Percentiles rank a stretch among this genome's conserved stretches.
phyloP scores from a whole-genome alignment of 2,329 filamentous ascomycete genomes.

The Xylariales sp. region DNA sequence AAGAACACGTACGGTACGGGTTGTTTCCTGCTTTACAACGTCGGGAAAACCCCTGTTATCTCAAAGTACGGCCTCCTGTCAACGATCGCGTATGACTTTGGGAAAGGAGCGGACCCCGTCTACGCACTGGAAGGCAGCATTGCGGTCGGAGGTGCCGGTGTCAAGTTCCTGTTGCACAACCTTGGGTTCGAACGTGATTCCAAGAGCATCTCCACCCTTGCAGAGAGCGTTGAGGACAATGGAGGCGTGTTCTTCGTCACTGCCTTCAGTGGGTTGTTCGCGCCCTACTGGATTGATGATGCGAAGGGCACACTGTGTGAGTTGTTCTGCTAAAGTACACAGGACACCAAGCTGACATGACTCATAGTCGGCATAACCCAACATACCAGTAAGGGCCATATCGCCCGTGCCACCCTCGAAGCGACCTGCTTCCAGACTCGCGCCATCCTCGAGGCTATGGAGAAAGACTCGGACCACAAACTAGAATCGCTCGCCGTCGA shows the following conservation, averaged over 20 bases:
- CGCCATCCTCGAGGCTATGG: constrained; percentile 89
- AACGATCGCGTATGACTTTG: constrained; percentile 84
- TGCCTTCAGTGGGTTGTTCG: constrained; percentile 85
- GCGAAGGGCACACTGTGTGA: constrained; percentile 79
- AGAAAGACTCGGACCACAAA: constrained; percentile 72
- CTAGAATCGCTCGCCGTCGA: constrained; percentile 76
- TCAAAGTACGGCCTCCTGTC: constrained; percentile 77
- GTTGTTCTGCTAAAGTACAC: constrained; percentile 20
- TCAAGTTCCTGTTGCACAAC: constrained; percentile 69
- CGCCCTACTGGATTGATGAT: constrained; percentile 93
- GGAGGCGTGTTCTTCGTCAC: constrained; percentile 85
- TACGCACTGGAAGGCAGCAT: constrained; percentile 84
- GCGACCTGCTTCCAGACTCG: constrained; percentile 91
- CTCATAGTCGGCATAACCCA: constrained; percentile 70
- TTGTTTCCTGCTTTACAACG: constrained; percentile 86
- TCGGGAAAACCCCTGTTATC: constrained; percentile 78
- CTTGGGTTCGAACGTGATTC: constrained; percentile 53
- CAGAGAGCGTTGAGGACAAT: constrained; percentile 58
- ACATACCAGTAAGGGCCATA: constrained; percentile 79
- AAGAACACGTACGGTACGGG: constrained; percentile 93
- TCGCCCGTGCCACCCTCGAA: constrained; percentile 84
- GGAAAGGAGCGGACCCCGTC: constrained; percentile 52
- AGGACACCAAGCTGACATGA: constrained; percentile 15
- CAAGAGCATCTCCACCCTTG: constrained; percentile 45
- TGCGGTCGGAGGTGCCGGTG: constrained; percentile 74